Conservation (phyloP, 2,329 filamentous ascomycete genomes). For the Metarhizium guizhouense region DNA sequence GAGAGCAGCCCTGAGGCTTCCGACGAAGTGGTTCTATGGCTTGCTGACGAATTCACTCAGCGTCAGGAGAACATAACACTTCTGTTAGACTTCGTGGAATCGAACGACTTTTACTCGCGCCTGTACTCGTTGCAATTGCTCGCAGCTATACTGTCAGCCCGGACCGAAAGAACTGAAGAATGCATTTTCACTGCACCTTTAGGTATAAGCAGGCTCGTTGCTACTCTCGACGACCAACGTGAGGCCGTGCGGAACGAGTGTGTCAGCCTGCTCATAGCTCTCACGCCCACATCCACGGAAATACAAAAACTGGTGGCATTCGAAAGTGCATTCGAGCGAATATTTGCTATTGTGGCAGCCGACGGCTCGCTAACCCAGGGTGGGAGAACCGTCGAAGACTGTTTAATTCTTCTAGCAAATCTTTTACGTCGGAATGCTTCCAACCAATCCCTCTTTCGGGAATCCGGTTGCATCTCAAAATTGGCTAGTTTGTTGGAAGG, state of each 20-base stretch:
- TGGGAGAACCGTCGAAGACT: conserved; percentile 84
- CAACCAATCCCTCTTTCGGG: conserved; percentile 89
- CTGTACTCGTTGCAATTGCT: conserved; percentile 88
- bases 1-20: conserved; percentile 78
- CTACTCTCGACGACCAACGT: conserved; percentile 71
- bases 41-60: conserved; percentile 97
- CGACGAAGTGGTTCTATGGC: conserved; percentile 90
- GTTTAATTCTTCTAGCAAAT: conserved; percentile 82
- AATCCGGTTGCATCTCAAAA: conserved; percentile 72
- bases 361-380: conserved; percentile 80
- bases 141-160: conserved; percentile 72
- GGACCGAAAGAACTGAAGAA: conserved; percentile 88
- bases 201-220: conserved; percentile 79
- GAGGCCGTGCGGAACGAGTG: conserved; percentile 86
- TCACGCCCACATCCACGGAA: conserved; percentile 79
- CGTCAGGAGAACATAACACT: conserved; percentile 93
- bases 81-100: conserved; percentile 81
- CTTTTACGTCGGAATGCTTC: conserved; percentile 78
- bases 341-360: conserved; percentile 71
- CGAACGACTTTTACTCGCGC: conserved; percentile 79
- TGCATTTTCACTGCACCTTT: conserved; percentile 84
- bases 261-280: conserved; percentile 74
- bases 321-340: conserved; percentile 81
- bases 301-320: conserved; percentile 94
- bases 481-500: conserved; percentile 61